Percentiles rank a stretch among this genome's conserved stretches.
These are phyloP conservation scores for Eucalyptus albens DNA, from an alignment of 345 rosid species.

Conservation along the genomic window DNA sequence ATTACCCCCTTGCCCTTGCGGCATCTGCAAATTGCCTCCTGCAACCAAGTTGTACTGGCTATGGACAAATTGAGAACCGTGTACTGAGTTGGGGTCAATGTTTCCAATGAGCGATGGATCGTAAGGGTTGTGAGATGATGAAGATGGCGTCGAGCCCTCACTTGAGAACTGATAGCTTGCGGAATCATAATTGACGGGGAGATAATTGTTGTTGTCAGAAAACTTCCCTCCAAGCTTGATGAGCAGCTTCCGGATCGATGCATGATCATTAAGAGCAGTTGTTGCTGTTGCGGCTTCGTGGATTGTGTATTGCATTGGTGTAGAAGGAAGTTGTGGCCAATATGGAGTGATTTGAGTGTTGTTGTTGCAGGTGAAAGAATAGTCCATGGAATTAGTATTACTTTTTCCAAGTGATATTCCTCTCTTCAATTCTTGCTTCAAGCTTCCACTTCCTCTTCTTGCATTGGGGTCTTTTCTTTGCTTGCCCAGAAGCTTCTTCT, in stretches of 20 bases:
- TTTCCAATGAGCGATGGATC: not conserved
- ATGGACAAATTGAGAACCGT: not conserved
- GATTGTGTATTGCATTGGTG: slow-evolving; percentile 17
- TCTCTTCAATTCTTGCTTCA: slow-evolving; percentile 17
- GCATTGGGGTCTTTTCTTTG: slow-evolving; percentile 22
- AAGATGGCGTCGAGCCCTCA: not conserved
- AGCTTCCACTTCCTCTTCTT: slow-evolving; percentile 1
- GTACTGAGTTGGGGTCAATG: not conserved
- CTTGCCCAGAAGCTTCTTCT: slow-evolving; percentile 42
- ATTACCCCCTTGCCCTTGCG: slow-evolving; percentile 10
- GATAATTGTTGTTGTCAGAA: not conserved
- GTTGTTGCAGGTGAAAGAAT: not conserved
- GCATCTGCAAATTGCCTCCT: not conserved
- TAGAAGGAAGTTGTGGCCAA: slow-evolving; percentile 35
- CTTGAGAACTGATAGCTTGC: not conserved
- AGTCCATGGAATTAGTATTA: not conserved
- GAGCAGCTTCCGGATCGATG: slow-evolving; percentile 38
- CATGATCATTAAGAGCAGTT: slow-evolving; percentile 16
- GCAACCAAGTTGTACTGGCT: not conserved
- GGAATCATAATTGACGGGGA: not conserved
- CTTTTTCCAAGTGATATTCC: not conserved
- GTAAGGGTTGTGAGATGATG: not conserved
- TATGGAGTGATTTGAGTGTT: slow-evolving; percentile 7
- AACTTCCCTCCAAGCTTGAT: slow-evolving; percentile 53
- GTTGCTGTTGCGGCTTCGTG: slow-evolving; percentile 2